Percentiles rank a stretch among this genome's conserved stretches.
Conservation (phyloP, 345 rosid genomes). For the Chamaenerion angustifolium region DNA sequence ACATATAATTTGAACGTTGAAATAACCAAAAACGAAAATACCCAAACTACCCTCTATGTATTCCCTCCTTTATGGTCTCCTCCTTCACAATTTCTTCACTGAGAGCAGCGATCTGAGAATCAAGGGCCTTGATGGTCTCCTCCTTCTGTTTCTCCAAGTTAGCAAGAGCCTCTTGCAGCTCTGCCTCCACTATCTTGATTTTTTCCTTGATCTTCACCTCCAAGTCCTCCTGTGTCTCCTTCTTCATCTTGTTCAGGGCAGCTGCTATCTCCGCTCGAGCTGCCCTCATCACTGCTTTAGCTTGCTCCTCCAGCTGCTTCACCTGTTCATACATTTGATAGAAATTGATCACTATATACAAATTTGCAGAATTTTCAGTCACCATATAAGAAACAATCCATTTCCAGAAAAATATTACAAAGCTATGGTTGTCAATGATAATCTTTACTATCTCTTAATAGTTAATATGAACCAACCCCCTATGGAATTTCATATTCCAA, state of each 20-base stretch:
- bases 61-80: too few species aligned
- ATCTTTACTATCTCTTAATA: too few species aligned
- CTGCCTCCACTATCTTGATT: constrained; percentile 69
- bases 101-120: constrained; percentile 67
- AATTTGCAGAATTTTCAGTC: too few species aligned
- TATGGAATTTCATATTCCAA: too few species aligned
- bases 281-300: constrained; percentile 60
- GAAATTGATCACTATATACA: too few species aligned
- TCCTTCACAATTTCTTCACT: constrained; percentile 77
- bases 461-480: too few species aligned
- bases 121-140: constrained; percentile 57
- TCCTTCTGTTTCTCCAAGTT: constrained; percentile 78
- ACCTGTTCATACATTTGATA: constrained; percentile 24
- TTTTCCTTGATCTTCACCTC: constrained; percentile 52
- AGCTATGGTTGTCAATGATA: too few species aligned
- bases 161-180: constrained; percentile 59
- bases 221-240: constrained; percentile 71
- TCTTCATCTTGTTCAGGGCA: constrained; percentile 76
- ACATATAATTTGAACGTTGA: too few species aligned
- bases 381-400: too few species aligned
- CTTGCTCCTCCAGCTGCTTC: constrained; percentile 79
- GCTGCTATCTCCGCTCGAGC: constrained; percentile 89
- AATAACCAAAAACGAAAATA: too few species aligned
- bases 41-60: too few species aligned
- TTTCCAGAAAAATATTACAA: too few species aligned